Conservation (phyloP, 1,139 yeast genomes). For the Kazachstania sp. region DNA sequence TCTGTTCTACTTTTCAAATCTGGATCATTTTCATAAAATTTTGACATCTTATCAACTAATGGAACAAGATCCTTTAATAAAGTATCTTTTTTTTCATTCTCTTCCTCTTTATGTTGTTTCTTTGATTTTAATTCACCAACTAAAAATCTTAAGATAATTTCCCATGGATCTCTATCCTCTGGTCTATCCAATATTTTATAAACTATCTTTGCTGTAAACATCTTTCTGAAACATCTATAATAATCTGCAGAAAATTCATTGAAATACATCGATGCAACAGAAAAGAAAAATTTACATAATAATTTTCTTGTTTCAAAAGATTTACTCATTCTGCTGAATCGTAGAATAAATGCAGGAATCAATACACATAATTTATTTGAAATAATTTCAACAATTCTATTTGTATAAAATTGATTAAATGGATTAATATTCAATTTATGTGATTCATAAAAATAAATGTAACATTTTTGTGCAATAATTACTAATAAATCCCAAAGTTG, state of each 20-base stretch:
- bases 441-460: constrained; percentile 14
- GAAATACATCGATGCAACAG: constrained; percentile 24
- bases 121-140: constrained; percentile 14
- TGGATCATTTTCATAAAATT: not conserved
- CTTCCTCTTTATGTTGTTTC: not conserved
- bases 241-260: constrained; percentile 26
- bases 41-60: constrained; percentile 1
- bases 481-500: constrained; percentile 20
- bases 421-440: constrained; percentile 10
- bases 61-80: constrained; percentile 7
- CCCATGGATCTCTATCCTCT: constrained; percentile 21
- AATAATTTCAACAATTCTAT: constrained; percentile 24
- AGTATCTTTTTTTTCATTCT: constrained; percentile 4
- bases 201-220: constrained; percentile 25
- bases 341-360: constrained; percentile 21
- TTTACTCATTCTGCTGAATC: constrained; percentile 15
- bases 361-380: constrained; percentile 20
- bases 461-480: constrained; percentile 15
- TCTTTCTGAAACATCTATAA: constrained; percentile 25
- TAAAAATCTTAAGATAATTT: constrained; percentile 20
- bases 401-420: constrained; percentile 21
- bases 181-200: constrained; percentile 22
- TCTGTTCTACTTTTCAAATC: constrained; percentile 7
- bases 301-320: constrained; percentile 10
- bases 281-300: constrained; percentile 18